Conservation (phyloP, 352 stramenopile species). For the Saprolegnia parasitica region DNA sequence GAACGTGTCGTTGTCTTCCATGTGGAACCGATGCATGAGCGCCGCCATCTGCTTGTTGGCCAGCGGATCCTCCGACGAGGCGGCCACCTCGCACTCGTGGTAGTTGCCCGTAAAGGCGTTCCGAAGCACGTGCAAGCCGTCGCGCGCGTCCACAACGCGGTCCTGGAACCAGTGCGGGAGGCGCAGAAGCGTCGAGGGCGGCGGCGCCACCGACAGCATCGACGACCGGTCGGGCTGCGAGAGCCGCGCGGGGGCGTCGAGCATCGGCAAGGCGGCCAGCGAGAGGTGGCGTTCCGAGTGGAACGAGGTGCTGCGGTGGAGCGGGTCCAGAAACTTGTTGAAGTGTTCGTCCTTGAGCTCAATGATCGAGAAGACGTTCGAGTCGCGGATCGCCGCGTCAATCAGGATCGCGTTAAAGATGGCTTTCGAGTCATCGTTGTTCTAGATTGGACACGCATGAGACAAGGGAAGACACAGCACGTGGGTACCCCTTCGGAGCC, state of each 20-base stretch:
- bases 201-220: not conserved
- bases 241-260: not conserved
- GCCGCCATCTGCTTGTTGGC: slow-evolving; percentile 2
- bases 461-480: too few species aligned
- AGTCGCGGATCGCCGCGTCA: slow-evolving; percentile 43
- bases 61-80: not conserved
- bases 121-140: not conserved
- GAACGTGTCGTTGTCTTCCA: slow-evolving; percentile 63
- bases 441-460: slow-evolving; percentile 20
- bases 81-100: not conserved
- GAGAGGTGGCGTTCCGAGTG: not conserved
- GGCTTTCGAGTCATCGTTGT: slow-evolving; percentile 67
- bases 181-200: not conserved
- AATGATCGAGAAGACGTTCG: slow-evolving; percentile 76
- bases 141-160: not conserved
- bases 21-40: slow-evolving; percentile 27
- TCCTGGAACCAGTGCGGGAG: not conserved
- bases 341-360: slow-evolving; percentile 80
- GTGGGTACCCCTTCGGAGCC: slow-evolving; percentile 48
- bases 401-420: slow-evolving; percentile 85
- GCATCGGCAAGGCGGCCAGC: not conserved
- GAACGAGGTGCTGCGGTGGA: slow-evolving; percentile 27
- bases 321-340: slow-evolving; percentile 74
- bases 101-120: not conserved
- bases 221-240: not conserved